Conservation (phyloP, 2,329 filamentous ascomycete genomes). For the Fusarium sp. region DNA sequence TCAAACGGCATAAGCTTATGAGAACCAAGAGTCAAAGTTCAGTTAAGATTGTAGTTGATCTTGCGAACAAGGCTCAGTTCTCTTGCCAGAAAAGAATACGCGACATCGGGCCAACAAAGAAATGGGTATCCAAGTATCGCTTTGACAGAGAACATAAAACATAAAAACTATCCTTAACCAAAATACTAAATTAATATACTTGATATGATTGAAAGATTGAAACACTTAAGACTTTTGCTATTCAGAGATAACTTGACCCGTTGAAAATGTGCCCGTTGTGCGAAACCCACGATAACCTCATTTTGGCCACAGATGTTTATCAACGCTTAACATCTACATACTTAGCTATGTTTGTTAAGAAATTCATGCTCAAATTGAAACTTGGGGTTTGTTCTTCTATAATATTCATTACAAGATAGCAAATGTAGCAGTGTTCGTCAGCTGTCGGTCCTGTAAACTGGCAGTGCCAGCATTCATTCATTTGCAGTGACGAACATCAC, state of each 20-base stretch:
- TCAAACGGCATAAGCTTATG: background rate
- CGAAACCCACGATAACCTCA: conserved; percentile 2
- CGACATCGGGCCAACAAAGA: background rate
- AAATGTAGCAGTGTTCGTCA: background rate
- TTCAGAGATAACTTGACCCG: background rate
- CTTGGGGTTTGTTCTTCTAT: fast-evolving
- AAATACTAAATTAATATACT: too few relatives aligned
- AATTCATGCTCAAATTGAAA: background rate
- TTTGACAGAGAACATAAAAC: background rate
- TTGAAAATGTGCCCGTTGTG: background rate
- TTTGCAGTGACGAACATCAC: background rate
- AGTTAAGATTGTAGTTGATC: background rate
- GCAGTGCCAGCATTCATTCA: background rate
- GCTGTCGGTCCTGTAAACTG: background rate
- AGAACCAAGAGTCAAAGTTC: background rate
- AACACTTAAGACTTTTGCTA: background rate
- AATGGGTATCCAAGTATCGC: background rate
- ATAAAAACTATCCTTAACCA: background rate
- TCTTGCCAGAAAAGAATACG: background rate
- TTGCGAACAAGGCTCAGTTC: background rate
- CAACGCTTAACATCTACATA: background rate
- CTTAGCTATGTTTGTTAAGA: too few relatives aligned
- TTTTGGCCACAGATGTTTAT: background rate
- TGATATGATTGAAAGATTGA: background rate
- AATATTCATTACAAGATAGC: background rate